These are phyloP conservation scores for Russula dissimulans DNA, from an alignment of 768 basidiomycete genomes.

Conservation along the genomic window DNA sequence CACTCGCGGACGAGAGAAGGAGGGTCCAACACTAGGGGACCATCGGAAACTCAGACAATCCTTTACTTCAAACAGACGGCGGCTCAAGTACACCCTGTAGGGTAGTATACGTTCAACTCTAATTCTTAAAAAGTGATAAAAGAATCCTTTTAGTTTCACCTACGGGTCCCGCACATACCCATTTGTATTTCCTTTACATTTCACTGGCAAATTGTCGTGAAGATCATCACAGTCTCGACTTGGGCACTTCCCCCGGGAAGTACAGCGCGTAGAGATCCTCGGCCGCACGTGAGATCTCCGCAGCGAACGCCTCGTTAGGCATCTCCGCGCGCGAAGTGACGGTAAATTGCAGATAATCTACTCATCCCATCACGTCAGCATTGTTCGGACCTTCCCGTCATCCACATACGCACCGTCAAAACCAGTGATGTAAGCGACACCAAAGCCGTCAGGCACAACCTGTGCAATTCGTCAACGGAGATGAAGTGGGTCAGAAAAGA, in stretches of 20 bases:
- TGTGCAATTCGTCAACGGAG: slow-evolving; percentile 16
- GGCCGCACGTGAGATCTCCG: slow-evolving; percentile 55
- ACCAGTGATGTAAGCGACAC: slow-evolving; percentile 92
- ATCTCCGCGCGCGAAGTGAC: slow-evolving; percentile 80
- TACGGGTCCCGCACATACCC: no score
- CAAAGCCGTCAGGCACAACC: slow-evolving; percentile 91
- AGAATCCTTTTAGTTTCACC: neutral
- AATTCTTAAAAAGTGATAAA: no score
- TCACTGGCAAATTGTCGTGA: no score
- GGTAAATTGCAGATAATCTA: slow-evolving; percentile 78
- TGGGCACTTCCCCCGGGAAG: slow-evolving; percentile 21
- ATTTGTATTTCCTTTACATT: no score
- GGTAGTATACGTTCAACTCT: no score
- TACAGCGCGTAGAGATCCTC: slow-evolving; percentile 60
- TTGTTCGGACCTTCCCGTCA: neutral
- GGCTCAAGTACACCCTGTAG: no score
- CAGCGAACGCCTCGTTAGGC: slow-evolving; percentile 65
- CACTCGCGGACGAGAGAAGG: no score
- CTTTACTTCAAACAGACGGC: no score
- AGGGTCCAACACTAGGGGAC: no score
- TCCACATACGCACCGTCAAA: slow-evolving; percentile 47
- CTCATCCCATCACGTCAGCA: neutral
- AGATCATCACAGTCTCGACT: slow-evolving; percentile 5
- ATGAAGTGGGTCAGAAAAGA: neutral
- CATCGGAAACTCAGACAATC: no score